Conservation (phyloP, 2,329 filamentous ascomycete species). For the Clonostachys rhizophaga region DNA sequence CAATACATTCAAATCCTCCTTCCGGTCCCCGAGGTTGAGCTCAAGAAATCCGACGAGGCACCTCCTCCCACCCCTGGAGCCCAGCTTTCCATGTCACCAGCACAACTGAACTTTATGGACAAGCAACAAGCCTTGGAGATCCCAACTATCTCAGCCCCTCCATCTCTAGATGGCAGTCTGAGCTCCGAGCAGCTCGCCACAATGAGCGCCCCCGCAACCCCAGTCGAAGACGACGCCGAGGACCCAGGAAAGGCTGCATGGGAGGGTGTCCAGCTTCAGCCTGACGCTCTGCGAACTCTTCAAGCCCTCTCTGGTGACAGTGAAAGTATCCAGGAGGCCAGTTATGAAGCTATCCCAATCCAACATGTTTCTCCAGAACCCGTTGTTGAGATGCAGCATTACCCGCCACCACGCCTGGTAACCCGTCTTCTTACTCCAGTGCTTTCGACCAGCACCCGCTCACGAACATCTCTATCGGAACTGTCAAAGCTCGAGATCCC, state of each 20-base stretch:
- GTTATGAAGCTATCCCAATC: conserved; percentile 47
- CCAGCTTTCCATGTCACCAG: conserved; percentile 71
- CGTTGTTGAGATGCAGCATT: conserved; percentile 37
- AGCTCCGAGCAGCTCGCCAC: conserved; percentile 82
- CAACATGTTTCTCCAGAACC: conserved; percentile 4
- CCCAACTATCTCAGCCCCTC: conserved; percentile 73
- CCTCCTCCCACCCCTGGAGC: conserved; percentile 59
- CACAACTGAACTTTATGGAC: conserved; percentile 67
- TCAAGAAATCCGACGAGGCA: conserved; percentile 47
- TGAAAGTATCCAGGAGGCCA: conserved; percentile 54
- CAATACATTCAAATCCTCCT: no score
- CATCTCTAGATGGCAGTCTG: conserved; percentile 84
- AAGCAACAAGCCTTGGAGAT: conserved; percentile 58
- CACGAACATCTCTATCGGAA: conserved; percentile 59
- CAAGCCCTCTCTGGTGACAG: conserved; percentile 63
- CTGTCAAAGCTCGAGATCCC: conserved; percentile 83
- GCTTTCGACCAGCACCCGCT: conserved; percentile 10
- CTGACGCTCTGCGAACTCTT: conserved; percentile 75
- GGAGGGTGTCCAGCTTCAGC: conserved; percentile 71
- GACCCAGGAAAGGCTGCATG: conserved; percentile 57
- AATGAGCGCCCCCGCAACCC: conserved; percentile 81
- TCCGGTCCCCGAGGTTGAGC: conserved; percentile 19
- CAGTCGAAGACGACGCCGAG: conserved; percentile 58
- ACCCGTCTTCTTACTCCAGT: conserved; percentile 27
- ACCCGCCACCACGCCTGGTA: conserved; percentile 37